These are phyloP conservation scores for Bombardia bombarda DNA, from an alignment of 495 filamentous ascomycete species.

Conservation along the genomic window DNA sequence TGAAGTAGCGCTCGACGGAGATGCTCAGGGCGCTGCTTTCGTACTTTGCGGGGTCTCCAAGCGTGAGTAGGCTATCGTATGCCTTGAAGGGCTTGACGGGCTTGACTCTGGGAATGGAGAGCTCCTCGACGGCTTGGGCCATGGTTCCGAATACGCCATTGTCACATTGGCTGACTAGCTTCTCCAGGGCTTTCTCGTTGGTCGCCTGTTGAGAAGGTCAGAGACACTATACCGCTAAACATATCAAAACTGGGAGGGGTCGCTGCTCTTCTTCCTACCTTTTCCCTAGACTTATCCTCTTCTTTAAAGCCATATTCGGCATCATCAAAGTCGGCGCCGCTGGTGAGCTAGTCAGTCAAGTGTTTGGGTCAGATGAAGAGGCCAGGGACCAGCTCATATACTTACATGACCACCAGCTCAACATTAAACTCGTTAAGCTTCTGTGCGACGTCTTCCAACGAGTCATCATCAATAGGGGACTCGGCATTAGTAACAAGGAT, in stretches of 20 bases:
- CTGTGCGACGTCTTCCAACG: slow-evolving; percentile 53
- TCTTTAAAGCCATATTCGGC: slow-evolving; percentile 85
- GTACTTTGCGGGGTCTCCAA: slow-evolving; percentile 70
- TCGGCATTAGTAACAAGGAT: slow-evolving; percentile 76
- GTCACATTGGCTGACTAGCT: slow-evolving; percentile 51
- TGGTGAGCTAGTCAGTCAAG: no score
- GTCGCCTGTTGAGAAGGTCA: slow-evolving; percentile 9
- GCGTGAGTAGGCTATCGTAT: slow-evolving; percentile 71
- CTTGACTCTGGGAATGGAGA: slow-evolving; percentile 65
- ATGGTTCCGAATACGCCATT: slow-evolving; percentile 73
- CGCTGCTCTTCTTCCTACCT: slow-evolving; percentile 34
- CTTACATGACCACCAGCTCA: slow-evolving; percentile 72
- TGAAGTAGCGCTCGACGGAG: slow-evolving; percentile 82
- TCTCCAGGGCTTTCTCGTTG: slow-evolving; percentile 62
- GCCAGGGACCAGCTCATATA: no score
- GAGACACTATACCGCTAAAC: no score
- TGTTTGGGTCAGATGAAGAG: no score
- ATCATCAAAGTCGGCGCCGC: slow-evolving; percentile 93
- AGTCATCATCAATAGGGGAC: slow-evolving; percentile 59
- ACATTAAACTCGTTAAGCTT: slow-evolving; percentile 71
- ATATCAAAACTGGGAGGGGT: no score
- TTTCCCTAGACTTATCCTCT: slow-evolving; percentile 69
- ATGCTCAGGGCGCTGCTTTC: slow-evolving; percentile 72
- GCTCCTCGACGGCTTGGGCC: slow-evolving; percentile 72
- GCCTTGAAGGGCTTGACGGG: slow-evolving; percentile 58